These are phyloP conservation scores for Decorospora gaudefroyi DNA, from an alignment of 2,329 filamentous ascomycete genomes.

Conservation along the genomic window DNA sequence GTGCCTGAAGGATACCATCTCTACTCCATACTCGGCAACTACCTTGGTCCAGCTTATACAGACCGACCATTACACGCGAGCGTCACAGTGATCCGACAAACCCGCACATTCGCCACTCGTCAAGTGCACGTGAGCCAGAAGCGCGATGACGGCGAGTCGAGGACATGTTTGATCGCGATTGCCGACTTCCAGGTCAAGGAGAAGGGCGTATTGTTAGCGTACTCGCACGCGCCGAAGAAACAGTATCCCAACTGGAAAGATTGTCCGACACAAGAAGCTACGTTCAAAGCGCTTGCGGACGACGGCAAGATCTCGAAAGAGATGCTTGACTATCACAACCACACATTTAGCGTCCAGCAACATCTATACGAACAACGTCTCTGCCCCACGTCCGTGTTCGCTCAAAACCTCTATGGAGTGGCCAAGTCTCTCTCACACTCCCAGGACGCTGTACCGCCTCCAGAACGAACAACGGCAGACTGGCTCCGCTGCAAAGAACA, in stretches of 20 bases:
- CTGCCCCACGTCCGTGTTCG: conserved; percentile 50
- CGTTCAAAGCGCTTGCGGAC: conserved; percentile 2
- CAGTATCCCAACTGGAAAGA: conserved; percentile 35
- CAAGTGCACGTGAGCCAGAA: conserved; percentile 54
- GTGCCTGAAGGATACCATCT: conserved; percentile 48
- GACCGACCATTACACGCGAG: conserved; percentile 48
- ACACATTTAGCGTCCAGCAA: conserved; percentile 38
- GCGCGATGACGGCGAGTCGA: conserved; percentile 40
- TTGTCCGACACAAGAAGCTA: conserved; percentile 9
- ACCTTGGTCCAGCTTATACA: conserved; percentile 53
- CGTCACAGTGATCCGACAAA: conserved; percentile 50
- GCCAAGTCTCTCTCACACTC: conserved; percentile 44
- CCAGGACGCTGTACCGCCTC: conserved; percentile 48
- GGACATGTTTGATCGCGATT: conserved; percentile 52
- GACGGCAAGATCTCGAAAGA: conserved; percentile 22
- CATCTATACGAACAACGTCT: conserved; percentile 46
- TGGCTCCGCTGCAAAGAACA: conserved; percentile 45
- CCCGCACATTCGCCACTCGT: conserved; percentile 56
- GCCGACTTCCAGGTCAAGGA: conserved; percentile 56
- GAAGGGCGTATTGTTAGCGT: conserved; percentile 42
- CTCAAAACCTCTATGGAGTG: conserved; percentile 52
- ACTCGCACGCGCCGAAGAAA: conserved; percentile 45
- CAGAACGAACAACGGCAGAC: conserved; percentile 45
- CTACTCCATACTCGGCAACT: conserved; percentile 56
- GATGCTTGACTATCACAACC: conserved; percentile 24